Conservation (phyloP, 192 early-diverging fungal species). For the Coemansia sp. region DNA sequence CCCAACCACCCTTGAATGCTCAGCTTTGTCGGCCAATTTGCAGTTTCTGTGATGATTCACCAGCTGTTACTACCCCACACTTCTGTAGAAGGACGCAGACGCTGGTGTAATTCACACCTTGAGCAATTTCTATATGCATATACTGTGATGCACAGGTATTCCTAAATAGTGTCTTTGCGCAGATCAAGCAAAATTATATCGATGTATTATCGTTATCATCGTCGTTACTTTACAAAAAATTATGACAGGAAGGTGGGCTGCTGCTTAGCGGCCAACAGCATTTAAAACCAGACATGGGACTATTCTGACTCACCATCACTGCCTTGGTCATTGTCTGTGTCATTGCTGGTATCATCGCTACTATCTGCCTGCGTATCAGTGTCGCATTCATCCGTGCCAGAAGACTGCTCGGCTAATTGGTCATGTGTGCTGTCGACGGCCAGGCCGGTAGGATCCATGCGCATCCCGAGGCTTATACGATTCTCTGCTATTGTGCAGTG, state of each 20-base stretch:
- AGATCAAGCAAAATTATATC: too few relatives aligned
- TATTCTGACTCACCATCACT: not conserved
- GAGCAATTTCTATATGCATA: too few relatives aligned
- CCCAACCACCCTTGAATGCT: too few relatives aligned
- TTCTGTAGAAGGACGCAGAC: too few relatives aligned
- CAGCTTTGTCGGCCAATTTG: too few relatives aligned
- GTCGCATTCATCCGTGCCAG: not conserved
- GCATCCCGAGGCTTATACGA: conserved; percentile 33
- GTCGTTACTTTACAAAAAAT: not conserved
- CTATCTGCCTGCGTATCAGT: not conserved
- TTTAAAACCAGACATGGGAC: not conserved
- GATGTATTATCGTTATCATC: not conserved
- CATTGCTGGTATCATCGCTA: not conserved
- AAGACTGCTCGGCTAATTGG: not conserved
- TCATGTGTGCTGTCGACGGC: conserved; percentile 10
- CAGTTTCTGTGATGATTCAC: too few relatives aligned
- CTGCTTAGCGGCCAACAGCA: too few relatives aligned
- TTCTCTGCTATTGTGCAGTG: conserved; percentile 25
- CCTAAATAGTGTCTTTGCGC: too few relatives aligned
- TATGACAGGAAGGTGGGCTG: not conserved
- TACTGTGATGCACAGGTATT: too few relatives aligned
- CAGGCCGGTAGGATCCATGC: conserved; percentile 37
- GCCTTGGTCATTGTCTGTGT: not conserved
- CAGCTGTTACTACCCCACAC: conserved; percentile 1
- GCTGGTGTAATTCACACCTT: too few relatives aligned